A percentile compares a stretch with the other conserved stretches of the same genome.
Evolutionary conservation across 2,329 filamentous ascomycete genomes (phyloP).

Genomic region (Nemania serpens): DNA sequence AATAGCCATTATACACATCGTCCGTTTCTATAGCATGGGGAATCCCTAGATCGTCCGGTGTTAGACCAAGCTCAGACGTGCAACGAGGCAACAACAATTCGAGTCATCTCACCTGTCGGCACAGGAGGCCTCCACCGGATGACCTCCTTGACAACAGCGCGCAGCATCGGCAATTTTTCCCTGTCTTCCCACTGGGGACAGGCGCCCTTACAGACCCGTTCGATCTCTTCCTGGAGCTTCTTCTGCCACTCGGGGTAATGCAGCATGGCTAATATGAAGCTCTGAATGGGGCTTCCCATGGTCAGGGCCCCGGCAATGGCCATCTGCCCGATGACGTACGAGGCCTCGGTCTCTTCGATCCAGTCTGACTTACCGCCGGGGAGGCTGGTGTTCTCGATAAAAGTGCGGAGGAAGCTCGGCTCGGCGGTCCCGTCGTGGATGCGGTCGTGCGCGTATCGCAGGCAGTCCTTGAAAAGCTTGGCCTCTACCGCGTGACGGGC

Average conservation of each 20-base stretch:
- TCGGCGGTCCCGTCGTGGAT: conserved; percentile 41
- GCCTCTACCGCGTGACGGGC: conserved; percentile 47
- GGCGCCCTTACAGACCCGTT: conserved; percentile 47
- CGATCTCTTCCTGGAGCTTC: conserved; percentile 55
- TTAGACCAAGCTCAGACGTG: neutral
- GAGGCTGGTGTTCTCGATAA: conserved; percentile 41
- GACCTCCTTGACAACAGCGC: conserved; percentile 56
- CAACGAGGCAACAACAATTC: too few species aligned
- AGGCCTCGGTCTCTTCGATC: conserved; percentile 46
- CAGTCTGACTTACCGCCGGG: conserved; percentile 34
- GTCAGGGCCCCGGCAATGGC: conserved; percentile 53
- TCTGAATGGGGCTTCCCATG: conserved; percentile 51
- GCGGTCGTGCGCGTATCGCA: conserved; percentile 44
- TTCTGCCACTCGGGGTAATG: conserved; percentile 47
- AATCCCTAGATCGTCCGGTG: conserved; percentile 44
- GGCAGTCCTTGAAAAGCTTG: conserved; percentile 44
- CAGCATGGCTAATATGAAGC: conserved; percentile 47
- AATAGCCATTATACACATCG: conserved; percentile 57
- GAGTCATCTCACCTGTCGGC: conserved; percentile 48
- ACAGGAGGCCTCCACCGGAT: conserved; percentile 60
- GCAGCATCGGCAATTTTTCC: conserved; percentile 50
- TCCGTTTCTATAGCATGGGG: conserved; percentile 57
- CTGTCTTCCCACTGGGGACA: conserved; percentile 54
- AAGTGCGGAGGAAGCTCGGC: conserved; percentile 50
- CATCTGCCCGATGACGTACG: conserved; percentile 53